A percentile compares a stretch with the other conserved stretches of the same genome.
phyloP scores from a whole-genome alignment of 164 flowering plant species.

The Nymphaea thermarum region DNA sequence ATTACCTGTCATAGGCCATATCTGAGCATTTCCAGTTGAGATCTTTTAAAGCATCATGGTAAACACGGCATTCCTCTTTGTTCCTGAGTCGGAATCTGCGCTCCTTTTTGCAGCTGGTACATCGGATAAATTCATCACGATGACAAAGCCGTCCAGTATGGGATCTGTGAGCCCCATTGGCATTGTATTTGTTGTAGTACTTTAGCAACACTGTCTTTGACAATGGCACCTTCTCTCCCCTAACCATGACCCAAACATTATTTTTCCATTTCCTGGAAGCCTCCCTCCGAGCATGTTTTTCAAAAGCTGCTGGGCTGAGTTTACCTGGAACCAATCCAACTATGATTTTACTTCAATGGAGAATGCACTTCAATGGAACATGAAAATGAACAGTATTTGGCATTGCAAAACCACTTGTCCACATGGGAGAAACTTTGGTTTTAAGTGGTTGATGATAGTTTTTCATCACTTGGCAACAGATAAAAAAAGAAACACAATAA shows the following conservation, averaged over 20 bases:
- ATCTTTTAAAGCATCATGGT: conserved; percentile 68
- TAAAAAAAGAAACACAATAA: too few relatives aligned
- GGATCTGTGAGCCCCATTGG: conserved; percentile 39
- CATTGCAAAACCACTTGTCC: too few relatives aligned
- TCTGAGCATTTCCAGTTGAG: conserved; percentile 64
- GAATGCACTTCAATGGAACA: too few relatives aligned
- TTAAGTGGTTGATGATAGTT: too few relatives aligned
- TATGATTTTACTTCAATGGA: neutral
- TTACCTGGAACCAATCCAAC: conserved; percentile 30
- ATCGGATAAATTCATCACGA: conserved; percentile 71
- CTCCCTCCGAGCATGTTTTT: conserved; percentile 88
- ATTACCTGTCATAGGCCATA: conserved; percentile 60
- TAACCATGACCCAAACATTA: conserved; percentile 67
- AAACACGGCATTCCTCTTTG: conserved; percentile 67
- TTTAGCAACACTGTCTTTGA: conserved; percentile 62
- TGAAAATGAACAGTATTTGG: too few relatives aligned
- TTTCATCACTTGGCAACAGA: too few relatives aligned
- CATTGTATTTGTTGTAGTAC: conserved; percentile 50
- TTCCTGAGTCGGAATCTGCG: conserved; percentile 74
- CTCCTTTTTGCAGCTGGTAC: conserved; percentile 54
- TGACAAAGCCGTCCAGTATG: conserved; percentile 40
- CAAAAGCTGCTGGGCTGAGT: conserved; percentile 82
- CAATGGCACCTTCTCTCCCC: conserved; percentile 74
- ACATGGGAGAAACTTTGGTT: too few relatives aligned
- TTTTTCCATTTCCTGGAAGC: conserved; percentile 79